These are phyloP conservation scores for Coemansia aciculifera DNA, from an alignment of 192 early-diverging fungal genomes.

Conservation along the genomic window DNA sequence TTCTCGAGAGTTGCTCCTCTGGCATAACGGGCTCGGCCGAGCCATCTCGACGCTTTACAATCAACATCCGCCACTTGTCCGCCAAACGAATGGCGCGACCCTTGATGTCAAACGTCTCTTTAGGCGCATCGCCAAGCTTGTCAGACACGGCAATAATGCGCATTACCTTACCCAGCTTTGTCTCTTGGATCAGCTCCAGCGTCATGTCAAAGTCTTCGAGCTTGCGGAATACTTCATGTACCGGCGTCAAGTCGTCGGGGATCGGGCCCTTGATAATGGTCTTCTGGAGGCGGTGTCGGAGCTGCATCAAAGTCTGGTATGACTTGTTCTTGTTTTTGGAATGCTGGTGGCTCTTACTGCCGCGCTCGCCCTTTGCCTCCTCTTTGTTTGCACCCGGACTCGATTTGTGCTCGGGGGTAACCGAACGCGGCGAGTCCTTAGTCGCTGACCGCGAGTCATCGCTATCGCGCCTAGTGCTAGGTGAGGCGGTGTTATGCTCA, in stretches of 20 bases:
- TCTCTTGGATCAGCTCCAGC: slow-evolving; percentile 50
- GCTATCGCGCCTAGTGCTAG: slow-evolving; percentile 22
- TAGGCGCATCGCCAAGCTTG: slow-evolving; percentile 34
- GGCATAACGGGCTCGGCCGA: slow-evolving; percentile 29
- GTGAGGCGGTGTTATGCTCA: slow-evolving; percentile 23
- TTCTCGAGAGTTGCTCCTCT: slow-evolving; percentile 29
- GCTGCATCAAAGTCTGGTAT: slow-evolving; percentile 49
- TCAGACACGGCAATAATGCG: slow-evolving; percentile 45
- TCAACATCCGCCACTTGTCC: slow-evolving; percentile 49
- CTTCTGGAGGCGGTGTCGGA: slow-evolving; percentile 55
- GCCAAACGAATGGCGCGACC: slow-evolving; percentile 44
- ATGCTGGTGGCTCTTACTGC: slow-evolving; percentile 30
- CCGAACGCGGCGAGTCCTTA: slow-evolving; percentile 45
- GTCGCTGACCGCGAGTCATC: slow-evolving; percentile 30
- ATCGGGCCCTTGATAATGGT: slow-evolving; percentile 45
- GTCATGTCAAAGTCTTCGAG: slow-evolving; percentile 54
- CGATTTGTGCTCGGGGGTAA: slow-evolving; percentile 7
- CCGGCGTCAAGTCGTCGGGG: slow-evolving; percentile 39
- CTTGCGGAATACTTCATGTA: slow-evolving; percentile 46
- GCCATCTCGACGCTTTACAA: slow-evolving; percentile 38
- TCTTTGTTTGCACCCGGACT: slow-evolving; percentile 21
- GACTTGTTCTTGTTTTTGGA: slow-evolving; percentile 33
- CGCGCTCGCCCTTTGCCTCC: slow-evolving; percentile 25
- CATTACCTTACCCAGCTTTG: slow-evolving; percentile 57
- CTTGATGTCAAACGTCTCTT: slow-evolving; percentile 48